These are phyloP conservation scores for Cokeromyces recurvatus DNA, from an alignment of 371 early-diverging fungal species.

Conservation along the genomic window DNA sequence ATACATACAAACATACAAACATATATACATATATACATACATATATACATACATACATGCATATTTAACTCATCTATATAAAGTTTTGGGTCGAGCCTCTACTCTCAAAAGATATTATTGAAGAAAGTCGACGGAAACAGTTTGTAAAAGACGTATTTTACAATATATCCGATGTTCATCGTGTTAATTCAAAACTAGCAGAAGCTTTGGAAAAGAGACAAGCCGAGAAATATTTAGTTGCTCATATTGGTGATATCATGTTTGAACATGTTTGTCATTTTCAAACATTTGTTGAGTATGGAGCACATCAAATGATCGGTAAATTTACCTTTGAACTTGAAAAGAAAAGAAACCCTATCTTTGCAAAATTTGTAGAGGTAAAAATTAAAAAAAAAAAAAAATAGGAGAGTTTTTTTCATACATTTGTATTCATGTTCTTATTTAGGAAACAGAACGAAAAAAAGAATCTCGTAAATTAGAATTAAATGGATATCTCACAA, in stretches of 20 bases:
- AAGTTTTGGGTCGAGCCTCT: conserved; percentile 80
- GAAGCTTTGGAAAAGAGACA: conserved; percentile 71
- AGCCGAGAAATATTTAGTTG: conserved; percentile 68
- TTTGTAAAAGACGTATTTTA: conserved; percentile 81
- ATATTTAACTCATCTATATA: no score
- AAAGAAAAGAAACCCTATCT: conserved; percentile 23
- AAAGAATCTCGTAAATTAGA: conserved; percentile 72
- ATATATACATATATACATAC: no score
- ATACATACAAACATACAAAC: no score
- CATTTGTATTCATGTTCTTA: no score
- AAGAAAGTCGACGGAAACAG: conserved; percentile 46
- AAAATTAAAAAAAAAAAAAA: background rate
- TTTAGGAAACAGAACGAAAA: conserved; percentile 58
- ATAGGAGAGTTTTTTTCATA: no score
- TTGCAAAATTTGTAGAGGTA: conserved; percentile 53
- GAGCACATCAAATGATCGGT: conserved; percentile 79
- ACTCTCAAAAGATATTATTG: conserved; percentile 59
- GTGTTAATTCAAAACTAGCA: conserved; percentile 67
- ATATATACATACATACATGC: no score
- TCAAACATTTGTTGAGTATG: conserved; percentile 82
- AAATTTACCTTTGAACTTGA: conserved; percentile 42
- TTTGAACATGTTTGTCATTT: conserved; percentile 62
- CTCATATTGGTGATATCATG: conserved; percentile 85
- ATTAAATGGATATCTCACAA: conserved; percentile 66
- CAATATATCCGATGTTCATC: conserved; percentile 70